Conservation (phyloP, 371 early-diverging fungal genomes). For the Nematocida minor region DNA sequence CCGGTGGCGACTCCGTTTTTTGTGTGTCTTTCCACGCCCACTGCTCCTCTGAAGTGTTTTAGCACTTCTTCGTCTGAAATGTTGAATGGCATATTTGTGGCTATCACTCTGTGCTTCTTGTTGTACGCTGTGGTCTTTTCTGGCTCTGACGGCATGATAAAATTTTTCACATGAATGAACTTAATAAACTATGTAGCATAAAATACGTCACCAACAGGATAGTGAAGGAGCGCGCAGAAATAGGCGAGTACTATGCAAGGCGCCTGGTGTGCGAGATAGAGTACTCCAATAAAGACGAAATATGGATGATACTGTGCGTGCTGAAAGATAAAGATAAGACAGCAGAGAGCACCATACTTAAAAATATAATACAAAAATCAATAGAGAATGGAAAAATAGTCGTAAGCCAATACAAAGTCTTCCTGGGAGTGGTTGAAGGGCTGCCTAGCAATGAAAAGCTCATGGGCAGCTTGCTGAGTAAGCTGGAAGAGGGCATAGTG, state of each 20-base stretch:
- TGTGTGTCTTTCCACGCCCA: conserved; percentile 29
- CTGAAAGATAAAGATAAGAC: background rate
- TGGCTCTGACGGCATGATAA: background rate
- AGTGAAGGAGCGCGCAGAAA: background rate
- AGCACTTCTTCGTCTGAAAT: conserved; percentile 17
- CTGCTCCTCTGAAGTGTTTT: conserved; percentile 33
- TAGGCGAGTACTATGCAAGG: background rate
- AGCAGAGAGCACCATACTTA: background rate
- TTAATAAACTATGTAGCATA: background rate
- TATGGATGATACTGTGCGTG: background rate
- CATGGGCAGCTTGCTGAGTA: background rate
- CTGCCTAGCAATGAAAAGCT: background rate
- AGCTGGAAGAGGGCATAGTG: background rate
- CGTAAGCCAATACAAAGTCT: background rate
- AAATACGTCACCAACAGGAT: background rate
- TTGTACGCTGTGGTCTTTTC: background rate
- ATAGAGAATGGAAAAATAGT: too few relatives aligned
- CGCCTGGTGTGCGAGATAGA: background rate
- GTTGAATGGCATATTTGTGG: conserved; percentile 47
- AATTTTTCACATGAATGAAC: conserved; percentile 25
- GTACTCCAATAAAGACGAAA: conserved; percentile 10
- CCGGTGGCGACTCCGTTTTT: conserved; percentile 41
- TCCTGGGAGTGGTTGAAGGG: background rate
- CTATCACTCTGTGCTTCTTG: conserved; percentile 30
- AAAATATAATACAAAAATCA: background rate